These are phyloP conservation scores for Artemisia annua DNA, from an alignment of 129 eudicot species.

Conservation along the genomic window DNA sequence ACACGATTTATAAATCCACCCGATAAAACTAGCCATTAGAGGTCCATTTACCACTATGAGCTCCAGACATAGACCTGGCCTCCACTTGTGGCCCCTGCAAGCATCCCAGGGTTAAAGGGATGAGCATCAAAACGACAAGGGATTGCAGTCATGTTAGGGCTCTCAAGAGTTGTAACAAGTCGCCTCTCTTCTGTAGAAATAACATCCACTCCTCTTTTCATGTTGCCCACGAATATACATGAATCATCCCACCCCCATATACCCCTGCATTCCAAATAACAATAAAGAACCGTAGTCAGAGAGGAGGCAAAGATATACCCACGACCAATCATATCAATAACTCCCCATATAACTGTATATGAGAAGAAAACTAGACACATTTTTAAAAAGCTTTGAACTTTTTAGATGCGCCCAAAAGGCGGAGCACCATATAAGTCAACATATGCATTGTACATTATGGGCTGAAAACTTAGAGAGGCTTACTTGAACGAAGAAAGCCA, in stretches of 20 bases:
- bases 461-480: not conserved
- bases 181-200: constrained; percentile 39
- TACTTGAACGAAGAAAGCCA: constrained; percentile 81
- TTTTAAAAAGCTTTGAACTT: not conserved
- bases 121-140: constrained; percentile 79
- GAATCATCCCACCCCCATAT: constrained; percentile 99
- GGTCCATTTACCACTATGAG: constrained; percentile 5
- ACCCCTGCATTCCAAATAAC: constrained; percentile 46
- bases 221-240: constrained; percentile 60
- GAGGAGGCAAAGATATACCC: not conserved
- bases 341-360: constrained; percentile 8
- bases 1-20: not conserved
- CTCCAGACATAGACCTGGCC: constrained; percentile 91
- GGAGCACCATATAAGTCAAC: not conserved
- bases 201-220: constrained; percentile 70
- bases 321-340: not conserved
- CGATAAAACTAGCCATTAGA: not conserved
- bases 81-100: constrained; percentile 79
- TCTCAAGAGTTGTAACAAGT: constrained; percentile 44
- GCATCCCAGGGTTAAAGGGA: constrained; percentile 62
- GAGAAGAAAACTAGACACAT: not conserved
- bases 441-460: not conserved
- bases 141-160: constrained; percentile 68
- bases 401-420: not conserved
- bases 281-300: not conserved